phyloP scores from a whole-genome alignment of 1,139 yeast genomes.

The Candida mesenterica region DNA sequence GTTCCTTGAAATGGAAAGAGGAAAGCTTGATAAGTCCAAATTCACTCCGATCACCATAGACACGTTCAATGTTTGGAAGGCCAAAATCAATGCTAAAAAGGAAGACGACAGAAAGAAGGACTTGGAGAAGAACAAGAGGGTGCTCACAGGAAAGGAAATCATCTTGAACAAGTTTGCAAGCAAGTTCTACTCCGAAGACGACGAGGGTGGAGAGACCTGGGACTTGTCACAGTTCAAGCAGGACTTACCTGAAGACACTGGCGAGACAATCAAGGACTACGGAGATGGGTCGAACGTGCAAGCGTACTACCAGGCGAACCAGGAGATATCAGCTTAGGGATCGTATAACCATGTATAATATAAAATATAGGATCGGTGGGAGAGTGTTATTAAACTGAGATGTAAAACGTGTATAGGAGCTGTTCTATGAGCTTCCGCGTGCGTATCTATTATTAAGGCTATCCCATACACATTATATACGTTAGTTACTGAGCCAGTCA shows the following conservation, averaged over 20 bases:
- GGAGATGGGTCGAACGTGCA: conserved; percentile 47
- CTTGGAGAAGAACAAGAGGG: conserved; percentile 48
- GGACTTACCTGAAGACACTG: conserved; percentile 40
- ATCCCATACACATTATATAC: too few relatives aligned
- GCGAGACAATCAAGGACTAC: conserved; percentile 49
- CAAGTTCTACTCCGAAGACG: conserved; percentile 52
- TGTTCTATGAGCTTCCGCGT: too few relatives aligned
- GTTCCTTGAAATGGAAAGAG: conserved; percentile 91
- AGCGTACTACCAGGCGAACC: conserved; percentile 18
- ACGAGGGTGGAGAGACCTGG: conserved; percentile 60
- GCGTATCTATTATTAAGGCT: too few relatives aligned
- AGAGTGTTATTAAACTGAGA: too few relatives aligned
- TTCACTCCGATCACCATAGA: conserved; percentile 88
- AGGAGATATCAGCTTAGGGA: background rate
- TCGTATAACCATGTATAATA: conserved; percentile 1
- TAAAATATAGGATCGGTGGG: background rate
- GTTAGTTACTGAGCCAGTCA: too few relatives aligned
- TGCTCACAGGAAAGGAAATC: conserved; percentile 77
- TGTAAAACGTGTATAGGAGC: too few relatives aligned
- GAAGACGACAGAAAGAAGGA: conserved; percentile 54
- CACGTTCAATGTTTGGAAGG: conserved; percentile 84
- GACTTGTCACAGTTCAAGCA: conserved; percentile 66
- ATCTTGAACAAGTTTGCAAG: conserved; percentile 74
- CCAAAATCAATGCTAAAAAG: conserved; percentile 60
- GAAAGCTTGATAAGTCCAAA: conserved; percentile 69